Percentiles rank a stretch among this genome's conserved stretches.
These are phyloP conservation scores for Gossypium sturtianum DNA, from an alignment of 345 rosid genomes.

Conservation along the genomic window DNA sequence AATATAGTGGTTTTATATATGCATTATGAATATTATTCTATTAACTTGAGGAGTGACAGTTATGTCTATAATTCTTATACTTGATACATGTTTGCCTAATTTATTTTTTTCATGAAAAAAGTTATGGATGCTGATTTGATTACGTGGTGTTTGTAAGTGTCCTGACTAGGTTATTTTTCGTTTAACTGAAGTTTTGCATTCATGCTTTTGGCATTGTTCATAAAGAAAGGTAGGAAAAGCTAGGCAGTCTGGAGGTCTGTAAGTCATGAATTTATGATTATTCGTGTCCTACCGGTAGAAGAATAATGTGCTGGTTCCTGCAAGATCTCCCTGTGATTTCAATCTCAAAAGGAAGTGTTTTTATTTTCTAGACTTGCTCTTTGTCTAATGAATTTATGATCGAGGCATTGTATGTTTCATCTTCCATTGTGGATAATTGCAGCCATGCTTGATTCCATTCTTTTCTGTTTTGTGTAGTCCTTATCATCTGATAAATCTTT, in stretches of 20 bases:
- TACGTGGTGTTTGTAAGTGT: neutral
- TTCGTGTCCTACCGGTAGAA: neutral
- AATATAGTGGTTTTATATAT: neutral
- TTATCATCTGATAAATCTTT: neutral
- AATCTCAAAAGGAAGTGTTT: neutral
- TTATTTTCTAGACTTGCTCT: neutral
- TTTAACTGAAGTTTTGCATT: neutral
- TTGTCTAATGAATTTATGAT: neutral
- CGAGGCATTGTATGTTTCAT: neutral
- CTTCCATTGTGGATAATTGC: neutral
- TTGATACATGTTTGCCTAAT: neutral
- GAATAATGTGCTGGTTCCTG: neutral
- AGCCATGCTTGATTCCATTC: neutral
- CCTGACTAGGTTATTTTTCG: neutral
- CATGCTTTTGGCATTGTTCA: neutral
- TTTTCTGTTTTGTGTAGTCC: neutral
- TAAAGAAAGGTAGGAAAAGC: slow-evolving; percentile 1
- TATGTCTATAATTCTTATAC: neutral
- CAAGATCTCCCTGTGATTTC: neutral
- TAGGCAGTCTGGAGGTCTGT: neutral
- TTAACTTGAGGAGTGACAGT: neutral
- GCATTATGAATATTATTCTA: neutral
- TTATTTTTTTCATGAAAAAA: neutral
- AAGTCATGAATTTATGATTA: neutral
- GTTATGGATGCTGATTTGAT: neutral